Conservation (phyloP, 2,329 filamentous ascomycete genomes). For the Fusarium equiseti region DNA sequence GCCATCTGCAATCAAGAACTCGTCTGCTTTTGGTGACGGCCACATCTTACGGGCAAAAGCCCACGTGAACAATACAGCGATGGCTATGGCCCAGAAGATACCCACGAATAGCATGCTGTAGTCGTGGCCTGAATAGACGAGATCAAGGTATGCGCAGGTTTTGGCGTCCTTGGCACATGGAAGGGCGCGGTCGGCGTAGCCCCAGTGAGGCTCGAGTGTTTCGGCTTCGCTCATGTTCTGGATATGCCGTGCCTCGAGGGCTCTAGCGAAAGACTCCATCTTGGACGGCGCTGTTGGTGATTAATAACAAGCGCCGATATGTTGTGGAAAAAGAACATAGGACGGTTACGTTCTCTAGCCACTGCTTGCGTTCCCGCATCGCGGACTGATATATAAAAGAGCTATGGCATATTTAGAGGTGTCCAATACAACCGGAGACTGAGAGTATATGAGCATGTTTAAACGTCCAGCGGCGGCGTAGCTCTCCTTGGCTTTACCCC, state of each 20-base stretch:
- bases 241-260: neutral
- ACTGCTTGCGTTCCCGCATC: neutral
- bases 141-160: neutral
- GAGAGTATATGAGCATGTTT: slow-evolving; percentile 1
- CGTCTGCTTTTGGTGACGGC: neutral
- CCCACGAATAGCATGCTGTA: neutral
- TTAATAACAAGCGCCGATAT: no score
- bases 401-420: no score
- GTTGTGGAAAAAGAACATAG: no score
- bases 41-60: neutral
- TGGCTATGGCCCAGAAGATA: neutral
- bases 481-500: neutral
- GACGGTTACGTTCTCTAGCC: no score
- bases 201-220: neutral
- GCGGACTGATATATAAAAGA: neutral
- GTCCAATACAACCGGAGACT: neutral
- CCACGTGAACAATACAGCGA: neutral
- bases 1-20: neutral
- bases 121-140: slow-evolving; percentile 1
- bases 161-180: neutral
- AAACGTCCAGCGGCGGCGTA: neutral
- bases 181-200: neutral
- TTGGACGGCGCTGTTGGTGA: no score
- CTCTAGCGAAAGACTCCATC: neutral
- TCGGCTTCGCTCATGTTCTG: neutral